phyloP scores from a whole-genome alignment of 2,329 filamentous ascomycete genomes.

The Claviceps digitariae region DNA sequence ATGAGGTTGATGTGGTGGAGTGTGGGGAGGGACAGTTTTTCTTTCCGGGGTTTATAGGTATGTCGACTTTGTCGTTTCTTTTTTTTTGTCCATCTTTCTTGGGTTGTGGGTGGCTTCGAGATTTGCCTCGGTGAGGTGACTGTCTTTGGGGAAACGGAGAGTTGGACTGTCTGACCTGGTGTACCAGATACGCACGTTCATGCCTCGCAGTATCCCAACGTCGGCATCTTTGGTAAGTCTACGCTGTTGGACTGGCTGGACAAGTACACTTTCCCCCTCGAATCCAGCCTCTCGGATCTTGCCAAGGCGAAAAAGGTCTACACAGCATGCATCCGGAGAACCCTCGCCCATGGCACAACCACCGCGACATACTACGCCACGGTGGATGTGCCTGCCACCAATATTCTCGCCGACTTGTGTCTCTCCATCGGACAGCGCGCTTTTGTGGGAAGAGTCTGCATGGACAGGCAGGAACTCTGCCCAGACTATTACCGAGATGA shows the following conservation, averaged over 20 bases:
- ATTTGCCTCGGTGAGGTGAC: too few relatives aligned
- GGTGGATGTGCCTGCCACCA: conserved; percentile 75
- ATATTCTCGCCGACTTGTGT: conserved; percentile 76
- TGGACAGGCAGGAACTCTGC: conserved; percentile 57
- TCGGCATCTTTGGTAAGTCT: conserved; percentile 83
- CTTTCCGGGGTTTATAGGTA: conserved; percentile 73
- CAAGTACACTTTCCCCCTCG: conserved; percentile 89
- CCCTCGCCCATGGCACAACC: conserved; percentile 81
- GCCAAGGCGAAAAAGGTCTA: conserved; percentile 59
- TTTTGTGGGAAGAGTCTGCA: conserved; percentile 87
- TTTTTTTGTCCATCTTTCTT: not conserved
- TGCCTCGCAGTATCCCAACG: conserved; percentile 88
- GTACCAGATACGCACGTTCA: conserved; percentile 80
- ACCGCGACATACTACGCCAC: conserved; percentile 94
- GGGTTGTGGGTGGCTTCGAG: too few relatives aligned
- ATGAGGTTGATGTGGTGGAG: conserved; percentile 23
- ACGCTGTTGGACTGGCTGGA: conserved; percentile 90
- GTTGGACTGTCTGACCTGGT: not conserved
- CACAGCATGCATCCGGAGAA: conserved; percentile 61
- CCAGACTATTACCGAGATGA: conserved; percentile 72
- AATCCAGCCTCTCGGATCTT: conserved; percentile 56
- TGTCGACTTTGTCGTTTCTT: conserved; percentile 10
- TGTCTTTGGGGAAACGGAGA: too few relatives aligned
- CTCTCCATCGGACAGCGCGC: conserved; percentile 71
- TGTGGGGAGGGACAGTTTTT: conserved; percentile 51